phyloP scores from a whole-genome alignment of 306 rosid genomes.

The Oxytropis ochrocephala region DNA sequence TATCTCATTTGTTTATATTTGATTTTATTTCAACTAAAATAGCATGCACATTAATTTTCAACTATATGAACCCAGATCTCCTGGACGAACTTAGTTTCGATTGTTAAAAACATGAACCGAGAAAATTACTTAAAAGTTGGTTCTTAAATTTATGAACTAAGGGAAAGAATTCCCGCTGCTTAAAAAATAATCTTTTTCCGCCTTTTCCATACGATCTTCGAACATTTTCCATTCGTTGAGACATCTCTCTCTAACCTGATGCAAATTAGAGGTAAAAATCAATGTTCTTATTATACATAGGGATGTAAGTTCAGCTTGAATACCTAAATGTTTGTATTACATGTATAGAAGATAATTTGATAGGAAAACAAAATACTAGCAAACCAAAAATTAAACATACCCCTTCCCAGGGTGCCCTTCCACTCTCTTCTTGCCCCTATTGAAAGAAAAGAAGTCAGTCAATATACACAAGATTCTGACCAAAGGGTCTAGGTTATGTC shows the following conservation, averaged over 20 bases:
- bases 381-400: constrained; percentile 27
- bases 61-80: too few relatives aligned
- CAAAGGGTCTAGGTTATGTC: too few relatives aligned
- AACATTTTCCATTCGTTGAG: constrained; percentile 67
- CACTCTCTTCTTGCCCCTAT: constrained; percentile 57
- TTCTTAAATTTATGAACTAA: constrained; percentile 11
- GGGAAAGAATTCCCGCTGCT: constrained; percentile 20
- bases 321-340: not conserved
- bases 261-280: not conserved
- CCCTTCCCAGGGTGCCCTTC: constrained; percentile 82
- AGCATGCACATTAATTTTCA: too few relatives aligned
- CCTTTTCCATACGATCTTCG: constrained; percentile 54
- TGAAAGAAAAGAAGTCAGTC: not conserved
- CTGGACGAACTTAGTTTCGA: too few relatives aligned
- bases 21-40: too few relatives aligned
- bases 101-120: too few relatives aligned
- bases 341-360: not conserved
- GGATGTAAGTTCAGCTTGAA: not conserved
- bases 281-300: not conserved
- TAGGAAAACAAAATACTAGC: not conserved
- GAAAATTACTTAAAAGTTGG: too few relatives aligned
- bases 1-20: too few relatives aligned
- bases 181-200: constrained; percentile 25
- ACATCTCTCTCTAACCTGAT: constrained; percentile 80
- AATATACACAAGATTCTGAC: not conserved